A percentile compares a stretch with the other conserved stretches of the same genome.
Conservation (phyloP, 2,329 filamentous ascomycete genomes). For the Aspergillus versicolor region DNA sequence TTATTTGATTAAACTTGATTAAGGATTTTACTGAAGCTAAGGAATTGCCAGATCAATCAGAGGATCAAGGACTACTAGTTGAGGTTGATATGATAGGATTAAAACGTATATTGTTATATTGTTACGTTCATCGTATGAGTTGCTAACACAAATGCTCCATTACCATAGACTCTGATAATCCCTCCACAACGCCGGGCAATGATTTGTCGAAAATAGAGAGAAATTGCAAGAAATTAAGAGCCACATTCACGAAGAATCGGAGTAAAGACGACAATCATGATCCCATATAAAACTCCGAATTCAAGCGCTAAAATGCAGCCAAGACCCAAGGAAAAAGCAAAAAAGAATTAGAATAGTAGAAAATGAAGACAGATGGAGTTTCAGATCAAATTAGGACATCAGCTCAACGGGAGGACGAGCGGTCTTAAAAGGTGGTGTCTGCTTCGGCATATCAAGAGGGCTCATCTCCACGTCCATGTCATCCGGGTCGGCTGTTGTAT, state of each 20-base stretch:
- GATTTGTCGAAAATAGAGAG: neutral
- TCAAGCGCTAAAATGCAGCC: conserved; percentile 10
- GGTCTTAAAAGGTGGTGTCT: conserved; percentile 51
- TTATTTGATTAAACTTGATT: conserved; percentile 32
- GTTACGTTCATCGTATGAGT: neutral
- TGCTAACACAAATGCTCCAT: neutral
- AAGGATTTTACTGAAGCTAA: neutral
- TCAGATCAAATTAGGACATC: conserved; percentile 51
- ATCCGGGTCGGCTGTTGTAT: conserved; percentile 52
- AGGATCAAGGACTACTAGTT: neutral
- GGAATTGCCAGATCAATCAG: no score
- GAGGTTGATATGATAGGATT: neutral
- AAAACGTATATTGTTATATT: conserved; percentile 1
- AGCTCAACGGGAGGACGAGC: conserved; percentile 56
- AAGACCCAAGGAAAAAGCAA: neutral
- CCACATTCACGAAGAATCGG: no score
- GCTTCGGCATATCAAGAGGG: conserved; percentile 43
- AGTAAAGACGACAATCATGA: neutral
- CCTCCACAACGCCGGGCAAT: conserved; percentile 8
- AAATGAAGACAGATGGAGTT: neutral
- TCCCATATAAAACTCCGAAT: conserved; percentile 1
- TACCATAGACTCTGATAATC: neutral
- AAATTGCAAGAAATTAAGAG: neutral
- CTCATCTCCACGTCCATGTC: conserved; percentile 46
- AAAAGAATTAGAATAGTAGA: neutral